A percentile compares a stretch with the other conserved stretches of the same genome.
Evolutionary conservation across 2,329 filamentous ascomycete species (phyloP).

Genomic region (Neocatenulostroma microsporum): DNA sequence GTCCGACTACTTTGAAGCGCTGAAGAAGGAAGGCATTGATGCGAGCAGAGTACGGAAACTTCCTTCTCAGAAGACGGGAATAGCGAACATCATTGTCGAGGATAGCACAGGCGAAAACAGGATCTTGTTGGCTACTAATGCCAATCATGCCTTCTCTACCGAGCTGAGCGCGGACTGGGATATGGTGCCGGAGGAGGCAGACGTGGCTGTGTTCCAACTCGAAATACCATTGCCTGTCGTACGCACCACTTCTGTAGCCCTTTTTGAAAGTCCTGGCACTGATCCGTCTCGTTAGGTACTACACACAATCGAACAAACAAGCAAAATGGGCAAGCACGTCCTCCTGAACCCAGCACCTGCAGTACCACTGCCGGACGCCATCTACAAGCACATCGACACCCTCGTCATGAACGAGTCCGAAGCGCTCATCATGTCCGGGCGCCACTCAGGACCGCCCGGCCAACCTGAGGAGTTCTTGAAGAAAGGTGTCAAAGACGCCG

Average conservation of each 20-base stretch:
- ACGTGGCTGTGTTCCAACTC: constrained; percentile 41
- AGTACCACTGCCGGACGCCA: constrained; percentile 55
- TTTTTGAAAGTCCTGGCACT: too few species aligned
- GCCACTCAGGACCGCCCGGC: too few species aligned
- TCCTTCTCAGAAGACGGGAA: constrained; percentile 39
- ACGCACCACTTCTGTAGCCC: constrained; percentile 2
- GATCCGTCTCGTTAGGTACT: constrained; percentile 21
- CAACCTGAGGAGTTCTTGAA: constrained; percentile 53
- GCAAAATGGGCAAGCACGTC: constrained; percentile 38
- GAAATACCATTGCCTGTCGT: constrained; percentile 40
- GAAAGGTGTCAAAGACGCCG: constrained; percentile 64
- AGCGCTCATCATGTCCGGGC: constrained; percentile 61
- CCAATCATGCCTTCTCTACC: constrained; percentile 35
- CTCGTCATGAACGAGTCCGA: constrained; percentile 89
- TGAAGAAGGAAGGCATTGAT: constrained; percentile 40
- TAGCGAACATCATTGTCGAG: constrained; percentile 44
- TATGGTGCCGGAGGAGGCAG: constrained; percentile 34
- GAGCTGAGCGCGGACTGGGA: constrained; percentile 25
- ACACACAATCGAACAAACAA: constrained; percentile 26
- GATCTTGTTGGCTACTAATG: constrained; percentile 42
- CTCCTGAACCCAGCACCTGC: constrained; percentile 79
- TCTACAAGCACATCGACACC: constrained; percentile 63
- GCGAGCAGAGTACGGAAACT: constrained; percentile 33
- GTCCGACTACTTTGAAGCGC: constrained; percentile 32
- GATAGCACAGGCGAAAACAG: constrained; percentile 42